Conservation (phyloP, 768 basidiomycete species). For the Lactarius trivialis region DNA sequence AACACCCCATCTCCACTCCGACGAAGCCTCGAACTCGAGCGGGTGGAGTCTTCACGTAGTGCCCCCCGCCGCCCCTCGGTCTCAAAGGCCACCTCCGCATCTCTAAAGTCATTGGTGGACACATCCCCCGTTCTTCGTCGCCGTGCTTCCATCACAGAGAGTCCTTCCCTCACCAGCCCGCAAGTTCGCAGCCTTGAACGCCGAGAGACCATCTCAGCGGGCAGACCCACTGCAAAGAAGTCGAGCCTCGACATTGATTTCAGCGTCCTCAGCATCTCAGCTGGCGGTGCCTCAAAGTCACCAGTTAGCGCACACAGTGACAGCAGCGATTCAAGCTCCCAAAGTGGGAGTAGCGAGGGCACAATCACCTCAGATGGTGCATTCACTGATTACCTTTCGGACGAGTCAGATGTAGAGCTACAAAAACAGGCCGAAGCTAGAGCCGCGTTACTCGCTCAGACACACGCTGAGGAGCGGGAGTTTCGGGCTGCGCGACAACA, state of each 20-base stretch:
- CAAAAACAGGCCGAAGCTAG: slow-evolving; percentile 80
- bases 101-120: slow-evolving; percentile 31
- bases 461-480: slow-evolving; percentile 71
- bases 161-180: not conserved
- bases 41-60: slow-evolving; percentile 41
- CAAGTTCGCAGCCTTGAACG: slow-evolving; percentile 22
- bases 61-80: slow-evolving; percentile 42
- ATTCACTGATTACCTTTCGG: slow-evolving; percentile 87
- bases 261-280: slow-evolving; percentile 34
- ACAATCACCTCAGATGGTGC: slow-evolving; percentile 82
- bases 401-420: slow-evolving; percentile 85
- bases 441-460: slow-evolving; percentile 73
- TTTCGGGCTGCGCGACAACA: slow-evolving; percentile 77
- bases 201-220: slow-evolving; percentile 20
- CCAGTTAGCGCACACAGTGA: slow-evolving; percentile 45
- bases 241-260: slow-evolving; percentile 35
- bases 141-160: slow-evolving; percentile 22
- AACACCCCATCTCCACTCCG: slow-evolving; percentile 56
- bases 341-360: slow-evolving; percentile 52
- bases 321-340: slow-evolving; percentile 48
- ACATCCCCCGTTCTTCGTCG: slow-evolving; percentile 20
- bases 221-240: slow-evolving; percentile 19
- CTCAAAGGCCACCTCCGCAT: slow-evolving; percentile 32
- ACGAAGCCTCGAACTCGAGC: slow-evolving; percentile 52
- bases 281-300: slow-evolving; percentile 23